A percentile compares a stretch with the other conserved stretches of the same genome.
phyloP scores from a whole-genome alignment of 805 yeast genomes.

The Metschnikowia colocasiae region DNA sequence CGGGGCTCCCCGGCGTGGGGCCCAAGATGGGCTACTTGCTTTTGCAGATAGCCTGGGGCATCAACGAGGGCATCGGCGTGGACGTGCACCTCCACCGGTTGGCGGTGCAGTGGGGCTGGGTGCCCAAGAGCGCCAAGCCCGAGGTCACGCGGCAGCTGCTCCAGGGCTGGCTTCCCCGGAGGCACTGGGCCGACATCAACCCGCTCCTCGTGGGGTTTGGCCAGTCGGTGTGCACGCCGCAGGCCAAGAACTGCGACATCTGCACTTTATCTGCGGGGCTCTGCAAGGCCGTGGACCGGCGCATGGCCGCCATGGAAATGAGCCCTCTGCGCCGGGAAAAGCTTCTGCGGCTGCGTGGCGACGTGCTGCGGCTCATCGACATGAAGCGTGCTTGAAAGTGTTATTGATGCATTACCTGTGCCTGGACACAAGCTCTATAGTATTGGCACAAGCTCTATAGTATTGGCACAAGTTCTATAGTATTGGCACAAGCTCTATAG shows the following conservation, averaged over 20 bases:
- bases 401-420: no score
- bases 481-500: no score
- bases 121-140: conserved; percentile 53
- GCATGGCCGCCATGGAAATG: conserved; percentile 29
- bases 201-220: conserved; percentile 92
- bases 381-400: no score
- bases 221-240: conserved; percentile 77
- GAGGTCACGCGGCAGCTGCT: conserved; percentile 68
- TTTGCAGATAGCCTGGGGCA: conserved; percentile 77
- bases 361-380: conserved; percentile 21
- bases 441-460: no score
- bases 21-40: conserved; percentile 90
- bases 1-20: conserved; percentile 84
- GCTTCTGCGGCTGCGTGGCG: conserved; percentile 32
- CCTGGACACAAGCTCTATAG: no score
- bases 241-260: conserved; percentile 65
- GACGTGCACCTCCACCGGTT: conserved; percentile 87
- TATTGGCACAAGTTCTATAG: no score
- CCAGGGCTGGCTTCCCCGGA: conserved; percentile 69
- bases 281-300: conserved; percentile 57
- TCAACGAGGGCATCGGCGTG: conserved; percentile 83
- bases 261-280: conserved; percentile 56
- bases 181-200: conserved; percentile 80
- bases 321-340: conserved; percentile 27
- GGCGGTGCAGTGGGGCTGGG: conserved; percentile 81